Percentiles rank a stretch among this genome's conserved stretches.
Conservation (phyloP, 2,329 filamentous ascomycete species). For the Fusarium buharicum region DNA sequence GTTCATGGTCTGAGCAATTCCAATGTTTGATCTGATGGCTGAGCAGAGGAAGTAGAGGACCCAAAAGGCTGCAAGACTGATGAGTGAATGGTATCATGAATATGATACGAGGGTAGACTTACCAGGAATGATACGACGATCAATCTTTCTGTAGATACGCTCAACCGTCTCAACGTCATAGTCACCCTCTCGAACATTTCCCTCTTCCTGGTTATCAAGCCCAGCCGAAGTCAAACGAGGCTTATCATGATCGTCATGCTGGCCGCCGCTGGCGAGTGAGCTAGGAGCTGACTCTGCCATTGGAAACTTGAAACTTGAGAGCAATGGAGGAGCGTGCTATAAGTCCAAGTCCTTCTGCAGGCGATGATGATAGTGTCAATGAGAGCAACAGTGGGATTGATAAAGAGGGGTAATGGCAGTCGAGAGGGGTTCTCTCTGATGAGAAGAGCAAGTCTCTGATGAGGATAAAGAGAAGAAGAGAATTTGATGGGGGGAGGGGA, state of each 20-base stretch:
- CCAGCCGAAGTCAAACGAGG: conserved; percentile 33
- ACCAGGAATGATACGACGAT: conserved; percentile 69
- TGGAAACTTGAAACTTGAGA: conserved; percentile 54
- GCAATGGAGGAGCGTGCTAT: conserved; percentile 65
- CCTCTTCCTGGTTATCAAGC: conserved; percentile 47
- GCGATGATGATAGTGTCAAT: not conserved
- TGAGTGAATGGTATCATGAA: conserved; percentile 3
- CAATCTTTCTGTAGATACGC: conserved; percentile 67
- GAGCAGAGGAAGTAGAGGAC: conserved; percentile 91
- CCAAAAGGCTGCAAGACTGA: conserved; percentile 77
- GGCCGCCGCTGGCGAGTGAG: conserved; percentile 50
- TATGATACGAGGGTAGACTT: conserved; percentile 21
- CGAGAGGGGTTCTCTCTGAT: conserved; percentile 32
- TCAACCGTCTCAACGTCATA: conserved; percentile 65
- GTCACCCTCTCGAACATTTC: conserved; percentile 50
- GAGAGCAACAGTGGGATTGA: conserved; percentile 1
- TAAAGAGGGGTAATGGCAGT: conserved; percentile 37
- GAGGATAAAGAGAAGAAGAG: not conserved
- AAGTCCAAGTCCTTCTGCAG: conserved; percentile 48
- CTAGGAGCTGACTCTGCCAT: conserved; percentile 55
- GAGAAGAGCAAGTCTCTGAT: not conserved
- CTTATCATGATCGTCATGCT: conserved; percentile 41
- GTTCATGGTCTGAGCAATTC: conserved; percentile 96
- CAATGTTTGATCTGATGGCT: conserved; percentile 90
- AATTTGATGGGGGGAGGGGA: conserved; percentile 23